Evolutionary conservation across 108 stramenopile genomes (phyloP).

Genomic region (Asterionellopsis glacialis): DNA sequence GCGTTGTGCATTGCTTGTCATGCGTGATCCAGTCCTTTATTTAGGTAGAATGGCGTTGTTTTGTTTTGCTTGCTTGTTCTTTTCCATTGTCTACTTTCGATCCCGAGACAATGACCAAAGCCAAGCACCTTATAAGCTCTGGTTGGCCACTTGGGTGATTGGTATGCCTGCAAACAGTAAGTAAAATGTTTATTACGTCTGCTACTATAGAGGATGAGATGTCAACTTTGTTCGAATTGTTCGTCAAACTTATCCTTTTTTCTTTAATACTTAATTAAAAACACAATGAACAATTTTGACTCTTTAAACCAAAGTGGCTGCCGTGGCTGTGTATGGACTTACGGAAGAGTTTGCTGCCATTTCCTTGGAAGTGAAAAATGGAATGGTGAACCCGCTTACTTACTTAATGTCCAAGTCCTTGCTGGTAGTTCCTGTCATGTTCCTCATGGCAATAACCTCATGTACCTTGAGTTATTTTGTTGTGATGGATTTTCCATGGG

Average conservation of each 20-base stretch:
- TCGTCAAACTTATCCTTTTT: too few relatives aligned
- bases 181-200: too few relatives aligned
- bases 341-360: conserved; percentile 11
- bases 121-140: conserved; percentile 22
- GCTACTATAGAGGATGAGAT: too few relatives aligned
- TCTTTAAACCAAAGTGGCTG: not conserved
- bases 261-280: too few relatives aligned
- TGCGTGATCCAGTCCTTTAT: conserved; percentile 30
- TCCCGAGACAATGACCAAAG: conserved; percentile 18
- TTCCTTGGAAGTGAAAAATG: conserved; percentile 16
- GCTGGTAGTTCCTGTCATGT: conserved; percentile 13
- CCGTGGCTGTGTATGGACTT: conserved; percentile 10
- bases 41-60: conserved; percentile 19
- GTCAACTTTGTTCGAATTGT: too few relatives aligned
- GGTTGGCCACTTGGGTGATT: conserved; percentile 9
- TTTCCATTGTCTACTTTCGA: conserved; percentile 20
- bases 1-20: conserved; percentile 11
- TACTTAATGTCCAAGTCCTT: conserved; percentile 15
- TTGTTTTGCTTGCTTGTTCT: conserved; percentile 12
- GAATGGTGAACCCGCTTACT: conserved; percentile 9
- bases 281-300: too few relatives aligned
- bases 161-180: conserved; percentile 12
- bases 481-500: not conserved
- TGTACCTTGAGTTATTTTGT: conserved; percentile 10
- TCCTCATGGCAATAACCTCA: conserved; percentile 7